Percentiles rank a stretch among this genome's conserved stretches.
Conservation (phyloP, 73 alveolate species). For the Paramecium sexaurelia region DNA sequence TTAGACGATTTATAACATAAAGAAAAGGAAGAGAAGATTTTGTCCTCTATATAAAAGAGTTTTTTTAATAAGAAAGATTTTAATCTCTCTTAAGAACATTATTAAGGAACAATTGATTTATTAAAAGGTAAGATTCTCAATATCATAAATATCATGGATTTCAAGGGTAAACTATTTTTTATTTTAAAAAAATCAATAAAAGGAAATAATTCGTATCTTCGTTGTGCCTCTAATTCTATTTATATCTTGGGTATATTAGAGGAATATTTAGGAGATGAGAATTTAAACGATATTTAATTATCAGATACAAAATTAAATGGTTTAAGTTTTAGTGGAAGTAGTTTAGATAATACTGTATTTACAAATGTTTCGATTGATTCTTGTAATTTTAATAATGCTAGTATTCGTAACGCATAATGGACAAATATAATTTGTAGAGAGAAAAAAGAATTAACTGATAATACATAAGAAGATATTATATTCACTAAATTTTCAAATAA, state of each 20-base stretch:
- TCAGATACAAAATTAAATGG: neutral
- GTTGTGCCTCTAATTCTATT: neutral
- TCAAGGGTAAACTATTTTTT: neutral
- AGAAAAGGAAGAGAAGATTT: no score
- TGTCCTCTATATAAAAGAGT: no score
- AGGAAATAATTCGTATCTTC: neutral
- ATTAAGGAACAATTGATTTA: neutral
- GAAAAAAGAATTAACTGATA: no score
- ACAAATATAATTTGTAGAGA: neutral
- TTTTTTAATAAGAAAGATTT: neutral
- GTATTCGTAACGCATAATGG: neutral
- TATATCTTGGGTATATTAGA: neutral
- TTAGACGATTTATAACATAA: neutral
- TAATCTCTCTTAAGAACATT: neutral
- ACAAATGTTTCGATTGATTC: neutral
- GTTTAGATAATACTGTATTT: neutral
- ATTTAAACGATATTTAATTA: neutral
- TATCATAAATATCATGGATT: neutral
- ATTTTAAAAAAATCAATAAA: neutral
- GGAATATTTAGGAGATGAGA: neutral
- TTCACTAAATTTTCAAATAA: no score
- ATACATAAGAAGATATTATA: no score
- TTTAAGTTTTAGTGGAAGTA: neutral
- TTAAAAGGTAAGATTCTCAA: neutral
- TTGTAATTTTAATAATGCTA: neutral